Evolutionary conservation across 495 filamentous ascomycete species (phyloP).

Genomic region (Penicillium verhagenii): DNA sequence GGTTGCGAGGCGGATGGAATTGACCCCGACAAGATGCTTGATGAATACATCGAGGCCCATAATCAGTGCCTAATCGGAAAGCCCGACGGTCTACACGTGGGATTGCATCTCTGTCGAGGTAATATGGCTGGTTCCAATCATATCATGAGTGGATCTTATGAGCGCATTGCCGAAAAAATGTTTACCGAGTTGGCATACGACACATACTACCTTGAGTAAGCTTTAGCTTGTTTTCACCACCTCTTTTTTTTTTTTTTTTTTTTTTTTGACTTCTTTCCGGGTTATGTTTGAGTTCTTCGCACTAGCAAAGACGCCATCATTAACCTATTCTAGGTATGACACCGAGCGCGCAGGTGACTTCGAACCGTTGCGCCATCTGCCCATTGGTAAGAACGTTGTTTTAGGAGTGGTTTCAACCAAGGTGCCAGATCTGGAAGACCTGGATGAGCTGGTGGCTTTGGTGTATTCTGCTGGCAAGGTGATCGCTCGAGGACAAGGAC

Average conservation of each 20-base stretch:
- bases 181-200: conserved; percentile 20
- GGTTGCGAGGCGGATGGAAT: conserved; percentile 12
- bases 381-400: conserved; percentile 21
- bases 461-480: conserved; percentile 55
- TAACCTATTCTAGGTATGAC: conserved; percentile 9
- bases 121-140: conserved; percentile 51
- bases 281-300: too few species aligned
- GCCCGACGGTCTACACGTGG: conserved; percentile 58
- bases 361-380: conserved; percentile 19
- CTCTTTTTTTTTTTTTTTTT: neutral
- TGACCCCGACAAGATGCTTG: conserved; percentile 48
- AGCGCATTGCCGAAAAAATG: conserved; percentile 45
- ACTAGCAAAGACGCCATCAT: neutral
- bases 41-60: conserved; percentile 58
- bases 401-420: conserved; percentile 23
- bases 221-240: too few species aligned
- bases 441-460: conserved; percentile 42
- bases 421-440: conserved; percentile 10
- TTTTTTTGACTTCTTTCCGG: too few species aligned
- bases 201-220: conserved; percentile 23
- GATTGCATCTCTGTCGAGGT: conserved; percentile 61
- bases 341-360: conserved; percentile 19
- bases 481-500: conserved; percentile 46
- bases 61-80: conserved; percentile 56
- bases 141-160: conserved; percentile 60